These are phyloP conservation scores for Venustampulla echinocandica DNA, from an alignment of 495 filamentous ascomycete species.

Conservation along the genomic window DNA sequence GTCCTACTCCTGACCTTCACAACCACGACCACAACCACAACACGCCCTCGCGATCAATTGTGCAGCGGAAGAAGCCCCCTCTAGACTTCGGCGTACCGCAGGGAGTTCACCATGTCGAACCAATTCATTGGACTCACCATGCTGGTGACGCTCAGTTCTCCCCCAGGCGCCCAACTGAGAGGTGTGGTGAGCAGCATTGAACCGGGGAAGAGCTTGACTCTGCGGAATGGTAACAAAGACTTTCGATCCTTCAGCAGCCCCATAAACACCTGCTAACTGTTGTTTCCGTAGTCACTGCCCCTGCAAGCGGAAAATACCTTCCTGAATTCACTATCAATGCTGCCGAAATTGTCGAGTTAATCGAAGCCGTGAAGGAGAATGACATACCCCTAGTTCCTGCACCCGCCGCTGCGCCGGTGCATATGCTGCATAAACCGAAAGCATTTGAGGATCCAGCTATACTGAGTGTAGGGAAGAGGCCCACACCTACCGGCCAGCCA, in stretches of 20 bases:
- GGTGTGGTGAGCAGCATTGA: conserved; percentile 66
- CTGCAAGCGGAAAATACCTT: conserved; percentile 25
- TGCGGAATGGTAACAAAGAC: conserved; percentile 78
- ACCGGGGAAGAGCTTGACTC: conserved; percentile 61
- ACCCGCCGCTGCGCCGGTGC: conserved; percentile 5
- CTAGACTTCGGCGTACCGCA: not conserved
- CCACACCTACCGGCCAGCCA: conserved; percentile 7
- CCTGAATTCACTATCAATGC: conserved; percentile 30
- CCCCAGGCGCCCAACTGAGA: conserved; percentile 54
- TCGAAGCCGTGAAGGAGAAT: conserved; percentile 25
- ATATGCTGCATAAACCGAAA: conserved; percentile 10
- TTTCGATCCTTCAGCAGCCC: conserved; percentile 14
- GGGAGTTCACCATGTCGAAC: conserved; percentile 18
- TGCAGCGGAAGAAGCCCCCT: not conserved
- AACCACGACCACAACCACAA: no score
- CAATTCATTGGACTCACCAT: conserved; percentile 77
- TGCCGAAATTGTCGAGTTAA: conserved; percentile 31
- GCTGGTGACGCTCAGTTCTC: conserved; percentile 60
- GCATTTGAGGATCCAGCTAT: conserved; percentile 48
- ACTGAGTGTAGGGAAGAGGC: conserved; percentile 35
- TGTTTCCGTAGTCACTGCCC: conserved; percentile 15
- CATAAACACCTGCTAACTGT: conserved; percentile 1
- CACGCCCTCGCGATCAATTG: not conserved
- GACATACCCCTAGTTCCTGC: conserved; percentile 5
- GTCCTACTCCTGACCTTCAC: no score